Evolutionary conservation across 371 early-diverging fungal species (phyloP), one percentile per base, ranked within the genome.

Genomic region (Mucor irregularis): DNA sequence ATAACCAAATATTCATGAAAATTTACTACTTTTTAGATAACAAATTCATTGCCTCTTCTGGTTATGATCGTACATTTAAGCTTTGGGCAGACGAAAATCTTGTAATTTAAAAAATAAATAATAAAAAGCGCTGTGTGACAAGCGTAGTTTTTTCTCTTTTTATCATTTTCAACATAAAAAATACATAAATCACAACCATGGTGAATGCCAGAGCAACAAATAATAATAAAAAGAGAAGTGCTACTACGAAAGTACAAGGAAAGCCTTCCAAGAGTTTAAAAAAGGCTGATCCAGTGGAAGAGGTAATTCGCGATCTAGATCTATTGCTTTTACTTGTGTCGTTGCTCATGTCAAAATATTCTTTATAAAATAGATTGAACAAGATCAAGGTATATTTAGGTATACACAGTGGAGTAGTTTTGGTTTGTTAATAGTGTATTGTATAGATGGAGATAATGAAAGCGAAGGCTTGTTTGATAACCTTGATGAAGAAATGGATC

Each of bases 41-140:
- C 24, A 80, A 82, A 34, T 94, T 82, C 60, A 80, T 97, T 58
- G 93, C 86, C 2, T 92, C 96, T 0, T 77, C 90, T 42, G 91
- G 92, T 5, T 96, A 84, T 62, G 98, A 98, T 69, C 86, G 95
- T 28, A 96, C 97, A 2, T 96, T 96, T 68, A 98, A 98, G 63
- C 76, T 98, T 5, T 97, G 91, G 90, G 82, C 84, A 22, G 71
- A 80, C 53, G 87, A 86, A 51, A 73, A 73, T 54, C 40, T 78
- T 26, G 55, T 70, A n/a, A 33, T 80, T 34, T 80, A 74, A 48
- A 56, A 34, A 48, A 19, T 0, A 13, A 24, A 48, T 21, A 33
- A 31, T 17, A 19, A 8, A 19, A 31, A 34, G 35, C n/a, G 13
- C 16, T 35, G 16, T 35, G 13, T 35, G n/a, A 35, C 13, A 35